Evolutionary conservation across 441 rosid genomes (phyloP).

Genomic region (Populus hybrid): DNA sequence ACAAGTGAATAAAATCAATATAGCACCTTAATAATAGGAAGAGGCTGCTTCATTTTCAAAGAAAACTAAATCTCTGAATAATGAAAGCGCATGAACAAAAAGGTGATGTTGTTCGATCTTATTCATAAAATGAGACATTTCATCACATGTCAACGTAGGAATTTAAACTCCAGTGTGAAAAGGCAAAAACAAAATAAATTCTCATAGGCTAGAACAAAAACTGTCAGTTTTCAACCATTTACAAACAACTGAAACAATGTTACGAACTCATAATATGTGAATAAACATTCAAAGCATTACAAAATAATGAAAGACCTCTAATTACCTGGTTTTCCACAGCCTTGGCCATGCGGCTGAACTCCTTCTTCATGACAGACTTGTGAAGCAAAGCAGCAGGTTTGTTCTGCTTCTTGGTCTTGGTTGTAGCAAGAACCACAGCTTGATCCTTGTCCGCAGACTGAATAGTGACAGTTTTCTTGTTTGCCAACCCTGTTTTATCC

Average conservation of each 20-base stretch:
- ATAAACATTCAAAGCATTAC: neutral
- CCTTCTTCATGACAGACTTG: constrained; percentile 65
- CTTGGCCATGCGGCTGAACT: constrained; percentile 67
- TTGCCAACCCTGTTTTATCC: constrained; percentile 55
- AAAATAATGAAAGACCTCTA: neutral
- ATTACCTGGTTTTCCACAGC: constrained; percentile 58
- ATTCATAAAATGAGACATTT: too few relatives aligned
- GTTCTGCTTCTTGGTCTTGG: constrained; percentile 67
- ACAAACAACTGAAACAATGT: neutral
- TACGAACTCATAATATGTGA: neutral
- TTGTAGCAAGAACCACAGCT: constrained; percentile 62
- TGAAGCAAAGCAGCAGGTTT: constrained; percentile 53
- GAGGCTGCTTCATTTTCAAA: neutral
- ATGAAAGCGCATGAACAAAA: neutral
- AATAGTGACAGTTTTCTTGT: constrained; percentile 72
- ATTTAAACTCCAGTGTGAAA: too few relatives aligned
- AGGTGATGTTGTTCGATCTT: too few relatives aligned
- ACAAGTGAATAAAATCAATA: neutral
- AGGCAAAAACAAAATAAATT: too few relatives aligned
- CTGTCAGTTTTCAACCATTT: neutral
- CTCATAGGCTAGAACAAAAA: neutral
- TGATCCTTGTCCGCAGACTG: constrained; percentile 57
- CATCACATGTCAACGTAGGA: too few relatives aligned
- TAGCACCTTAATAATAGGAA: too few relatives aligned
- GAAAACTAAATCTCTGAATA: neutral